Evolutionary conservation across 305 asterid genomes (phyloP).

Genomic region (Fraxinus nigra): DNA sequence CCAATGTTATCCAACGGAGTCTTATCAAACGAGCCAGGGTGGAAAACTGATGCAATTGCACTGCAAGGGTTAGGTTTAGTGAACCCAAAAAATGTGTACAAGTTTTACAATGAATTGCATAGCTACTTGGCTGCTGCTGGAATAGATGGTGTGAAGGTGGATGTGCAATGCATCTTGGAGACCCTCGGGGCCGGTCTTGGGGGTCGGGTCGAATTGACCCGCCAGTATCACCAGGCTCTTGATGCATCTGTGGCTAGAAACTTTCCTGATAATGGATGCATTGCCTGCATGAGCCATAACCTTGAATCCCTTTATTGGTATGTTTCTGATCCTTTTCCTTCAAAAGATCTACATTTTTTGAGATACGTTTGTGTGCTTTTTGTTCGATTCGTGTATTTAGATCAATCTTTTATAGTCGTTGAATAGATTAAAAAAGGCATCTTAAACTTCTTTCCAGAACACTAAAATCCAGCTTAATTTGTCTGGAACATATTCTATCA

Average conservation of each 20-base stretch:
- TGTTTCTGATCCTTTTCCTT: neutral
- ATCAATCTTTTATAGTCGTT: neutral
- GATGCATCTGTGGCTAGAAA: conserved; percentile 49
- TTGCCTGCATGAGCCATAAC: conserved; percentile 55
- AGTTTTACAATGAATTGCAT: conserved; percentile 46
- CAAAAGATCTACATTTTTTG: neutral
- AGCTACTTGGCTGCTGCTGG: conserved; percentile 52
- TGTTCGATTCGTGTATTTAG: neutral
- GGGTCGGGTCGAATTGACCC: conserved; percentile 48
- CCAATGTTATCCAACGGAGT: conserved; percentile 40
- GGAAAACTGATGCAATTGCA: conserved; percentile 43
- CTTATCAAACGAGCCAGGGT: conserved; percentile 36
- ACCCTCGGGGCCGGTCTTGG: conserved; percentile 50
- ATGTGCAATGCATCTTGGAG: conserved; percentile 51
- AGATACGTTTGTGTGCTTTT: neutral
- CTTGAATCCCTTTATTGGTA: conserved; percentile 52
- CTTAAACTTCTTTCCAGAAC: neutral
- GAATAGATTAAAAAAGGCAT: neutral
- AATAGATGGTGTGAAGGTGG: conserved; percentile 51
- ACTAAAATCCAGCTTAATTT: neutral
- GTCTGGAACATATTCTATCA: neutral
- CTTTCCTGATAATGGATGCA: conserved; percentile 50
- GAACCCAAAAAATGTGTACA: conserved; percentile 42
- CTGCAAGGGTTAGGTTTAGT: conserved; percentile 50
- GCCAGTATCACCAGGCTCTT: conserved; percentile 50